Evolutionary conservation across 345 rosid species (phyloP), one percentile per base, ranked within the genome.

Genomic region (Combretum micranthum): DNA sequence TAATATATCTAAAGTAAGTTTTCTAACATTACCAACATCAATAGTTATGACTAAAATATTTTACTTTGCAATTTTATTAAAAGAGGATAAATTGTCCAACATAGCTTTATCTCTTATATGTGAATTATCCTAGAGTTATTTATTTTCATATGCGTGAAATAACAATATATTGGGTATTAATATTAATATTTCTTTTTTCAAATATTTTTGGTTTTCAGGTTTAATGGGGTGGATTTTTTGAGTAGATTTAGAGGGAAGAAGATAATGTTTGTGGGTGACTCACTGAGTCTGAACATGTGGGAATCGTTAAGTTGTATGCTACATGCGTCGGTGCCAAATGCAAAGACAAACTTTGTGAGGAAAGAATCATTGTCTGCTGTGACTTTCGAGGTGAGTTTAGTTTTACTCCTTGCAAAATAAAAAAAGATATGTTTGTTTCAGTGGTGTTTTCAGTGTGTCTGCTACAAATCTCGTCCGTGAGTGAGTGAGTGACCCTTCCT

Each of bases 221-320:
- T 88, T 52, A 70, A 86, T 58, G 98, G 98, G 16, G 66, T 37
- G 62, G 83, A 83, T 45, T 77, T 91, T 61, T 52, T 88, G 70
- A 66, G 52, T 61, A 91, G 69, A 66, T 84, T 82, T 81, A 76
- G 78, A 64, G 97, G 98, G 67, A 92, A 86, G 63, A 86, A 83
- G 73, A 76, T 92, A 56, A 92, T 92, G 98, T 92, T 92, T 53
- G 98, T 92, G 47, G 98, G 96, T 42, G 96, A 92, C 88, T 88
- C 98, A 64, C 80, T 92, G 91, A 88, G 96, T 75, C 67, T 88
- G 43, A 92, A 92, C 79, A 92, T 92, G 98, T 92, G 95, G 93
- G 95, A 92, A 74, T 92, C 98, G 59, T 46, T 92, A 65, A 74
- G 74, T 7, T 92, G 98, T 74, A 84, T 92, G 98, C 74, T 92